Base-by-base conservation (phyloP, 345 rosid species). In the Sisymbrium irio region DNA sequence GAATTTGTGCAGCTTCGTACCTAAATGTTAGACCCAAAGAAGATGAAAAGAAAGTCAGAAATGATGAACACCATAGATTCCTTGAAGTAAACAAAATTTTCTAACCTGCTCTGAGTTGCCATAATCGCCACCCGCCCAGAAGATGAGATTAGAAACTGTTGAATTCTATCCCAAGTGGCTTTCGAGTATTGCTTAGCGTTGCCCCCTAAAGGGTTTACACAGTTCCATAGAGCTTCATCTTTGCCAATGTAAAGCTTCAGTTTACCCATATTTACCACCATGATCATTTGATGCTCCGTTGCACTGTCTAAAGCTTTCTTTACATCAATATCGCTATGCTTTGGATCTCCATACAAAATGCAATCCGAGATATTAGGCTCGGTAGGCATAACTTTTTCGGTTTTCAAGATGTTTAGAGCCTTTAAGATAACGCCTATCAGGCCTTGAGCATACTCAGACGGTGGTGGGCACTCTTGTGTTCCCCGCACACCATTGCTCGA, bases 41-140 rank as follows among this genome's bases (percentile, higher is more conserved):
- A 54, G 47, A 41, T 35, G 32, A 37, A 70, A 17, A 1, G 50
- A 67, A 25, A 1, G 25, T 35, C 18, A 56, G 17, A 28, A 6
- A 65, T 6, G 11, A 44, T 30, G 15, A 32, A 45, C 9, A 17
- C 41, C 11, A 30, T 30, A 32, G 14, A 63, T 53, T 36, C 40
- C 19, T 0, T 12, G 2, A 22, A 46, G 40, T 0, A 57, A 53
- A n/a, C 70, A 1, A 47, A 42, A 9, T 50, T 12, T 65, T 55
- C 64, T 77, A n/a, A 89, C 98, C 94, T 91, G 96, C 90, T 79
- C 30, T 73, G 82, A 60, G 97, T 85, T 73, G 86, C 84, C 73
- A 75, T 55, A 17, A 89, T 63, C 36, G 87, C 83, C 11, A 78
- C 71, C 74, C 84, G 79, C 11, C 94, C 92, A 6, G 82, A 59